Evolutionary conservation across 495 filamentous ascomycete species (phyloP).

Genomic region (Penicillium pulvis): DNA sequence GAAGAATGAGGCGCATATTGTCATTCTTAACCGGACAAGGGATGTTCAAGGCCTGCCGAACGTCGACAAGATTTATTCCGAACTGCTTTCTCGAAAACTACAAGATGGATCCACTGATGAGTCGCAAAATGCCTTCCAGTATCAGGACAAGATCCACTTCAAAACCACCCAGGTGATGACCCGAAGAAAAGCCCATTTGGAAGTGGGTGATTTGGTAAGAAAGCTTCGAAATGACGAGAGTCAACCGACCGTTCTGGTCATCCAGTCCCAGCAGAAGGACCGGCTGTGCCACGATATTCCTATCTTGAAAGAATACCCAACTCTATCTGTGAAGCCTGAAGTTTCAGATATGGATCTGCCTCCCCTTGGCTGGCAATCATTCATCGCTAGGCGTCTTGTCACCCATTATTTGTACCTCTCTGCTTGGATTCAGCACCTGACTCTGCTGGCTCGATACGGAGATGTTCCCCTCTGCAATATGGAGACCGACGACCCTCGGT

Average conservation of each 20-base stretch:
- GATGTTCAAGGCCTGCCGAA: conserved; percentile 87
- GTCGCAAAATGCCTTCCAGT: conserved; percentile 79
- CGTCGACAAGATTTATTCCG: conserved; percentile 86
- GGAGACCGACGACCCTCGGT: conserved; percentile 89
- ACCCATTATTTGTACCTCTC: conserved; percentile 88
- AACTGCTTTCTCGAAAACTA: conserved; percentile 63
- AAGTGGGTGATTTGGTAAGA: conserved; percentile 80
- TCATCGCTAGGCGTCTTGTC: conserved; percentile 82
- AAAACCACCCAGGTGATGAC: conserved; percentile 85
- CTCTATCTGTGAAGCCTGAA: conserved; percentile 78
- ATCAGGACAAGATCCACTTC: conserved; percentile 87
- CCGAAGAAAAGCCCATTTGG: conserved; percentile 81
- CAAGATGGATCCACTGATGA: conserved; percentile 66
- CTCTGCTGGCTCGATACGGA: conserved; percentile 84
- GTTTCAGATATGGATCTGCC: conserved; percentile 83
- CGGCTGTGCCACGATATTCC: conserved; percentile 84
- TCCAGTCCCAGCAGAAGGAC: conserved; percentile 85
- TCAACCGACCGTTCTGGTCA: conserved; percentile 76
- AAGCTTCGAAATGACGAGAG: conserved; percentile 84
- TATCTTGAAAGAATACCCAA: conserved; percentile 79
- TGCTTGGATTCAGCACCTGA: conserved; percentile 87
- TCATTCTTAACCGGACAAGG: conserved; percentile 77
- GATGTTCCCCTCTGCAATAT: conserved; percentile 95
- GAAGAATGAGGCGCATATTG: conserved; percentile 76
- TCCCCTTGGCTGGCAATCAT: conserved; percentile 90